A percentile compares a stretch with the other conserved stretches of the same genome.
phyloP scores from a whole-genome alignment of 1,139 yeast species.

The Lodderomyces parapsilosis region DNA sequence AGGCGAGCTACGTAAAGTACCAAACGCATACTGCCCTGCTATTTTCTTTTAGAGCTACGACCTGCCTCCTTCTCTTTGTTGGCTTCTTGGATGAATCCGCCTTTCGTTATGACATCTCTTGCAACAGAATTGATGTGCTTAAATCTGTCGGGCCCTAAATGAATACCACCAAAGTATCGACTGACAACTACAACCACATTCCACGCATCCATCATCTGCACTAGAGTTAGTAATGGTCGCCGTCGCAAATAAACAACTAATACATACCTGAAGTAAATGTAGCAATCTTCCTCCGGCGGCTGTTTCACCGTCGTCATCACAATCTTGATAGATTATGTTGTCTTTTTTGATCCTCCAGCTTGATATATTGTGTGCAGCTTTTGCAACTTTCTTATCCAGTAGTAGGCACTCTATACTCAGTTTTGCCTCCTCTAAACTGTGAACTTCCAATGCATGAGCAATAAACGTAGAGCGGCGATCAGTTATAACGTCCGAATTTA shows the following conservation, averaged over 20 bases:
- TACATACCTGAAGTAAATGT: conserved; percentile 66
- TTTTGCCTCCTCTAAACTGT: conserved; percentile 64
- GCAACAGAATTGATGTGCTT: conserved; percentile 91
- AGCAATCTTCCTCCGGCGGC: conserved; percentile 92
- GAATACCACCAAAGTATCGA: conserved; percentile 93
- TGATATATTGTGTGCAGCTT: conserved; percentile 77
- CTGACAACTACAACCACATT: conserved; percentile 84
- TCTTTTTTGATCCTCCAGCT: conserved; percentile 74
- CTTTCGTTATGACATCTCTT: conserved; percentile 74
- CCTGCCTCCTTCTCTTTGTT: not conserved
- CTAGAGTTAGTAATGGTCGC: not conserved
- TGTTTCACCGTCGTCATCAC: conserved; percentile 96
- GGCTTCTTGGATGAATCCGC: conserved; percentile 37
- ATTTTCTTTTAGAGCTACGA: not conserved
- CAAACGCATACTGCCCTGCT: not conserved
- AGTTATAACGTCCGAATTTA: conserved; percentile 66
- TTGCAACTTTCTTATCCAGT: conserved; percentile 63
- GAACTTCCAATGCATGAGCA: conserved; percentile 66
- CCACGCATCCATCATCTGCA: conserved; percentile 71
- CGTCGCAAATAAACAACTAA: not conserved
- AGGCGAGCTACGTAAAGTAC: conserved; percentile 3
- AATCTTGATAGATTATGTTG: conserved; percentile 67
- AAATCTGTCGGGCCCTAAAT: conserved; percentile 89
- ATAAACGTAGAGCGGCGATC: conserved; percentile 88
- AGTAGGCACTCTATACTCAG: conserved; percentile 50